Base-by-base conservation (phyloP, 2,329 filamentous ascomycete species). In the Coniochaeta ligniaria region DNA sequence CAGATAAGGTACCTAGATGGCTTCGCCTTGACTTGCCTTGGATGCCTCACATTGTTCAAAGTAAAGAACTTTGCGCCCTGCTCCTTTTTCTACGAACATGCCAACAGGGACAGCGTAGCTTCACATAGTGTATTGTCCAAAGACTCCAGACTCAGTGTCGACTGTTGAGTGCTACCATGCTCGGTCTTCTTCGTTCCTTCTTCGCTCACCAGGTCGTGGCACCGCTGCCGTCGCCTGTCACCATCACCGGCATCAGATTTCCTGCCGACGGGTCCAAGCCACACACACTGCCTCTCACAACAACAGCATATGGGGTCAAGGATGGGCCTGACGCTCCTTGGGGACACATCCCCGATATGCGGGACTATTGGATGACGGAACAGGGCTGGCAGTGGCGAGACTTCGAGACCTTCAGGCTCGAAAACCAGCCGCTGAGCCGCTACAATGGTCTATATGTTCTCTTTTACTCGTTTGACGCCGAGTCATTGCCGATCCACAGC, bases 331-430 rank as follows among this genome's bases (percentile, higher is more conserved):
- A 20, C 47, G 9, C 11, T 52, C 47, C 47, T 24, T 52, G 9
- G 47, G 47, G 47, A 5, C 47, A 52, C 16, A 26, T 52, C 47
- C 47, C 47, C 47, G 54, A 60, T 26, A 5, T 60, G n/a, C 52
- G 59, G 6, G 41, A 31, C 9, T 60, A 47, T 41, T 60, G 59
- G 52, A 47, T 35, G 41, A 57, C 59, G 31, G 6, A 3, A 6
- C 59, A 36, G 31, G 59, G 33, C n/a, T 60, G 54, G 59, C 8
- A 12, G 24, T 58, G 59, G 59, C 59, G 59, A 52, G 59, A 60
- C 43, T 35, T 57, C 20, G 59, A 60, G 24, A 57, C 59, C 26
- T 60, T 60, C 24, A 28, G 52, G n/a, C 59, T 60, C 33, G 52
- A 45, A 26, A 60, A 57, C 54, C 59, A 60, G 38, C 52, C 52